Conservation (phyloP, 2,329 filamentous ascomycete species). For the Ophiosphaerella korrae region DNA sequence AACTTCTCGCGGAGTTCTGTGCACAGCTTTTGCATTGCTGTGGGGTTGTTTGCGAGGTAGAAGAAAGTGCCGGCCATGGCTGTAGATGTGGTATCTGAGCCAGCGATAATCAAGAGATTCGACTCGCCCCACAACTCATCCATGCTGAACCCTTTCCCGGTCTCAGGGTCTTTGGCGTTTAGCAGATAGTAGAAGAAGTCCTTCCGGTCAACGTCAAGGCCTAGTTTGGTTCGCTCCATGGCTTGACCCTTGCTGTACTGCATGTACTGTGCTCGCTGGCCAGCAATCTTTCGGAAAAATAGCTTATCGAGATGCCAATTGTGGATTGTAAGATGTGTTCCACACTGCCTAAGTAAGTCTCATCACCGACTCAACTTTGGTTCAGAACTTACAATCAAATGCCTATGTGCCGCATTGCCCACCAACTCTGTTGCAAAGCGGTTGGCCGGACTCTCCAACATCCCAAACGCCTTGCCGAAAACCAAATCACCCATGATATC, state of each 20-base stretch:
- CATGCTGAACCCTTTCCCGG: constrained; percentile 50
- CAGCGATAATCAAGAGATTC: constrained; percentile 57
- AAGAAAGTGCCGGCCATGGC: constrained; percentile 50
- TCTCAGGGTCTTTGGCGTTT: constrained; percentile 54
- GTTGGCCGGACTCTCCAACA: constrained; percentile 49
- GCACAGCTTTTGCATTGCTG: constrained; percentile 37
- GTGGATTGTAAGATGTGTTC: constrained; percentile 52
- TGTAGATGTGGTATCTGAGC: constrained; percentile 53
- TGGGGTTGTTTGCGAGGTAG: constrained; percentile 51
- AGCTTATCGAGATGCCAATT: constrained; percentile 51
- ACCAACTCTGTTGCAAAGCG: constrained; percentile 51
- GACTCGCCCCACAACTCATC: constrained; percentile 57
- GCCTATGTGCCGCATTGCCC: constrained; percentile 51
- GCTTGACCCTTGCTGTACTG: constrained; percentile 51
- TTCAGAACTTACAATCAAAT: constrained; percentile 47
- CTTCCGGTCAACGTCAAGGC: constrained; percentile 47
- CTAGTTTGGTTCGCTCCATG: constrained; percentile 50
- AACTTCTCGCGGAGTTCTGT: constrained; percentile 43
- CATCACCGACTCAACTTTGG: background rate
- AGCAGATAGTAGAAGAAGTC: constrained; percentile 57
- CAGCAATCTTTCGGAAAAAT: constrained; percentile 52
- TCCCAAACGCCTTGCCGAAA: constrained; percentile 53
- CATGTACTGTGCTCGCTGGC: constrained; percentile 49
- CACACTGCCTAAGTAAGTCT: constrained; percentile 38
- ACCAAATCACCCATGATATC: constrained; percentile 59